phyloP scores from a whole-genome alignment of 1,139 yeast species.

The Debaryomyces nepalensis region DNA sequence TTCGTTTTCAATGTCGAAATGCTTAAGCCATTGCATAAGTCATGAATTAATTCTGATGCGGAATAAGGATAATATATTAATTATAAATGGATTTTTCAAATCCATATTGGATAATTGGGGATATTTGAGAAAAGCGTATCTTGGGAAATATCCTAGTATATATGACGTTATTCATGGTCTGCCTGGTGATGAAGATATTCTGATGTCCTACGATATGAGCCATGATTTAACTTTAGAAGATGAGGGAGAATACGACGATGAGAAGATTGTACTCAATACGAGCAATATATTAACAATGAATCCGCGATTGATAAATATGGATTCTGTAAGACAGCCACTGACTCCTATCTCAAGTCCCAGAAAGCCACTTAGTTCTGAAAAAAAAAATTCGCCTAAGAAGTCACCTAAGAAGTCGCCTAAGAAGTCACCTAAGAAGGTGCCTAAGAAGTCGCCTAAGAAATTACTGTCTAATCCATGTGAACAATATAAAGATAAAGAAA shows the following conservation, averaged over 20 bases:
- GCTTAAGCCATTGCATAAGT: conserved; percentile 55
- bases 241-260: conserved; percentile 26
- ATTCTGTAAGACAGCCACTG: conserved; percentile 9
- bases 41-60: conserved; percentile 52
- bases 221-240: conserved; percentile 37
- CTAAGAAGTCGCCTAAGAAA: background rate
- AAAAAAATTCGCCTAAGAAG: conserved; percentile 4
- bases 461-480: background rate
- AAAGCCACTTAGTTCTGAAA: conserved; percentile 10
- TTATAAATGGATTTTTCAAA: conserved; percentile 54
- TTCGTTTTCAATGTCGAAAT: conserved; percentile 48
- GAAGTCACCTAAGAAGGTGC: background rate
- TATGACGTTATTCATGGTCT: conserved; percentile 28
- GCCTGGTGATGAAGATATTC: conserved; percentile 14
- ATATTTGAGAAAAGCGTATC: conserved; percentile 20
- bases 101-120: conserved; percentile 54
- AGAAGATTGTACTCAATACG: conserved; percentile 23
- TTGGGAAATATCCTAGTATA: conserved; percentile 7
- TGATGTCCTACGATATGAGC: conserved; percentile 32
- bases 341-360: background rate
- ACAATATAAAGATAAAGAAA: conserved; percentile 10
- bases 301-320: conserved; percentile 15
- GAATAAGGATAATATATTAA: conserved; percentile 50
- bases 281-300: conserved; percentile 21
- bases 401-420: background rate